Conservation (phyloP, 352 stramenopile genomes). For the Pythium myriotylum region DNA sequence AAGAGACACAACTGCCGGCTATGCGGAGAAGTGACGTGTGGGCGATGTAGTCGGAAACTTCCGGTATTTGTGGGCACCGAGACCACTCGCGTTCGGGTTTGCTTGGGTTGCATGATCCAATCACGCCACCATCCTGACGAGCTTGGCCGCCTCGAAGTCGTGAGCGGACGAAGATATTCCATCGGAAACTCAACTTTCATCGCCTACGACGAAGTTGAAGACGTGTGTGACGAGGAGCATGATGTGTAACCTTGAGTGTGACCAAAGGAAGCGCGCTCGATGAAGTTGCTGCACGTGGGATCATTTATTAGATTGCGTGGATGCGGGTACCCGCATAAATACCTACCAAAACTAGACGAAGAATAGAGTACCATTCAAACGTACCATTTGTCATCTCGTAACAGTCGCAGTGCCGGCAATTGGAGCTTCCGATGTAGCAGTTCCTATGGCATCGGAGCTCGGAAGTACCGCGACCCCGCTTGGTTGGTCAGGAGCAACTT, state of each 20-base stretch:
- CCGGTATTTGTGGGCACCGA: slow-evolving; percentile 62
- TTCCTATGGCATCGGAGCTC: no score
- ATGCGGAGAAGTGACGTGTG: slow-evolving; percentile 68
- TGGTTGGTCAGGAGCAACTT: background rate
- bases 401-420: background rate
- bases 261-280: slow-evolving; percentile 15
- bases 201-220: slow-evolving; percentile 60
- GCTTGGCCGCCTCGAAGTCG: slow-evolving; percentile 34
- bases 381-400: background rate
- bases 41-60: slow-evolving; percentile 75
- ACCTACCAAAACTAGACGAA: slow-evolving; percentile 20
- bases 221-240: slow-evolving; percentile 15
- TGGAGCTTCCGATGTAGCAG: no score
- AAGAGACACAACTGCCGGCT: slow-evolving; percentile 79
- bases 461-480: background rate
- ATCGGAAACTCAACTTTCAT: slow-evolving; percentile 72
- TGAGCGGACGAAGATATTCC: slow-evolving; percentile 47
- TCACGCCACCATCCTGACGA: slow-evolving; percentile 67
- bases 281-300: background rate
- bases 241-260: slow-evolving; percentile 10
- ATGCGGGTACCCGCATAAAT: slow-evolving; percentile 12
- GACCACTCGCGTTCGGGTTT: slow-evolving; percentile 72
- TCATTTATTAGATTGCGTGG: slow-evolving; percentile 18
- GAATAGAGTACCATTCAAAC: slow-evolving; percentile 14
- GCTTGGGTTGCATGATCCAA: slow-evolving; percentile 75